Conservation (phyloP, 495 filamentous ascomycete genomes). For the Amorphotheca resinae region DNA sequence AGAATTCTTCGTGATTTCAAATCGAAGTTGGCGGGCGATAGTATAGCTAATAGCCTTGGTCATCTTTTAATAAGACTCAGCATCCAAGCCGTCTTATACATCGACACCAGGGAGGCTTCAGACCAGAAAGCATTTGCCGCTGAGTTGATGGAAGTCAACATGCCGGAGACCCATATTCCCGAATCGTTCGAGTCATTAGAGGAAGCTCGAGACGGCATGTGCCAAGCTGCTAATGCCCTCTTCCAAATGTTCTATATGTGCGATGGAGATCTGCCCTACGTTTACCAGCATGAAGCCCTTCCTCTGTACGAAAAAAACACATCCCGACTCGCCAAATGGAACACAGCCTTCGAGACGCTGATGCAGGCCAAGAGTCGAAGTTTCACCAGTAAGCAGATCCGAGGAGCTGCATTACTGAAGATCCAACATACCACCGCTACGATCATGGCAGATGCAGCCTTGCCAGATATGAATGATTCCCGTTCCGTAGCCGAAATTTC, state of each 20-base stretch:
- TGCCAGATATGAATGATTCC: not conserved
- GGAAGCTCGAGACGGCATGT: conserved; percentile 8
- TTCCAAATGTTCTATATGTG: conserved; percentile 13
- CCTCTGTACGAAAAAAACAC: conserved; percentile 1
- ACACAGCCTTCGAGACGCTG: conserved; percentile 12
- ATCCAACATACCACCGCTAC: conserved; percentile 10
- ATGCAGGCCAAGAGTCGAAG: conserved; percentile 5
- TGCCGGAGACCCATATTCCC: not conserved
- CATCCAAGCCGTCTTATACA: conserved; percentile 16
- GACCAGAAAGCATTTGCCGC: conserved; percentile 3
- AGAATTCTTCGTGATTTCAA: conserved; percentile 15
- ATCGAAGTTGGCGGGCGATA: not conserved
- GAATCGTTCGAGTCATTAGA: conserved; percentile 12
- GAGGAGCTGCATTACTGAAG: conserved; percentile 15
- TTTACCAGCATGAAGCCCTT: not conserved
- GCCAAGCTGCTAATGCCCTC: conserved; percentile 6
- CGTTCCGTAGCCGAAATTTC: conserved; percentile 2
- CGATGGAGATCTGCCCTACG: conserved; percentile 7
- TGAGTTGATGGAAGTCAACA: not conserved
- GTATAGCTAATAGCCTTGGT: conserved; percentile 7
- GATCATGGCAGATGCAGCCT: conserved; percentile 5
- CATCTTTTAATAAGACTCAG: conserved; percentile 11
- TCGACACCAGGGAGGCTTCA: conserved; percentile 7
- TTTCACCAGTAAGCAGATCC: conserved; percentile 11
- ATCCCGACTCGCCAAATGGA: conserved; percentile 5